Percentiles rank a stretch among this genome's conserved stretches.
phyloP scores from a whole-genome alignment of 768 basidiomycete species.

The Lactarius tabidus region DNA sequence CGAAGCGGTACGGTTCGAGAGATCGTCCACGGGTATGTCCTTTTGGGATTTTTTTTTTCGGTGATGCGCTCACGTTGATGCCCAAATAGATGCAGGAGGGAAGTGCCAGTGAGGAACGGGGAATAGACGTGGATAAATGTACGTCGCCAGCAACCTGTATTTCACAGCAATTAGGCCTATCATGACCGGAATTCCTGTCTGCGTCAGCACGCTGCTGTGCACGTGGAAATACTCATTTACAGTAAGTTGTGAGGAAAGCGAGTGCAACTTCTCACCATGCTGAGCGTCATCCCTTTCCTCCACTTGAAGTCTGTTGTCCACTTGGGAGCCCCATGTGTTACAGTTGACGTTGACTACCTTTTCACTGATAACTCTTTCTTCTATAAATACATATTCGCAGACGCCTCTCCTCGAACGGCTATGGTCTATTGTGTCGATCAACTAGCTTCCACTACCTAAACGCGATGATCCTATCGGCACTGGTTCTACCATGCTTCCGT shows the following conservation, averaged over 20 bases:
- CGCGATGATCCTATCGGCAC: no score
- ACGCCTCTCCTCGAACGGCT: no score
- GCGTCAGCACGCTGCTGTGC: neutral
- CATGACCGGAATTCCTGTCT: neutral
- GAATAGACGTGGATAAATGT: neutral
- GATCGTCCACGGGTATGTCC: slow-evolving; percentile 79
- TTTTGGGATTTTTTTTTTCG: neutral
- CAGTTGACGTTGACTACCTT: no score
- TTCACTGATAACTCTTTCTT: no score
- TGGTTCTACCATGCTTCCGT: no score
- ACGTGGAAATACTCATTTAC: neutral
- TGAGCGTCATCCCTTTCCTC: neutral
- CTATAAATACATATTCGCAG: no score
- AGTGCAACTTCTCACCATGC: neutral
- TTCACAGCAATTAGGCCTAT: neutral
- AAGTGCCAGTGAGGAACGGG: slow-evolving; percentile 13
- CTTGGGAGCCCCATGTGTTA: neutral
- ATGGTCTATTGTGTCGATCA: no score
- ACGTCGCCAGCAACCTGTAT: no score
- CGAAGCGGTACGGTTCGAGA: slow-evolving; percentile 57
- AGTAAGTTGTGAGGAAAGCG: neutral
- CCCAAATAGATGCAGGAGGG: slow-evolving; percentile 31
- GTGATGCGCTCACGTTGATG: neutral
- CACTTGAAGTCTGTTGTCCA: neutral
- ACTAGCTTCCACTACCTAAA: no score